Base-by-base conservation (phyloP, 768 basidiomycete genomes). In the Lentinus brumalis region DNA sequence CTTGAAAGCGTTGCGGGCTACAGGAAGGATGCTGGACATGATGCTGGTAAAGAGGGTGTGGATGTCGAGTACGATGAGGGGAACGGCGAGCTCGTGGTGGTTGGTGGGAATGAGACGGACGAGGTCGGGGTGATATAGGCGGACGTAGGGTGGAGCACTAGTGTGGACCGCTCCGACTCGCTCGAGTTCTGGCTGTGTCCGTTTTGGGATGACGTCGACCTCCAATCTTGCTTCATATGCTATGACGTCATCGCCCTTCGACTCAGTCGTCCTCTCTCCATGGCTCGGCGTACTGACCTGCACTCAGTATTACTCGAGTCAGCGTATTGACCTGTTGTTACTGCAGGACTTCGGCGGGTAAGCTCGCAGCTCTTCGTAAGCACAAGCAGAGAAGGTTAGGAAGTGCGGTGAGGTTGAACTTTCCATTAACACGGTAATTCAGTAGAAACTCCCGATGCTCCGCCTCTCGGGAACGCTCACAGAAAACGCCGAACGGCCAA, bases 11-110 rank as follows among this genome's bases (percentile, higher is more conserved):
- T 60, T 61, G 47, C 69, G 70, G 35, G 68, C 67, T 61, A 66
- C 31, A 32, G 69, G 61, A 51, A 71, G 59, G 53, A 63, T 63
- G 53, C 57, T 55, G 11, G 61, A 16, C 71, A 73, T 74, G 64
- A 46, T 26, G 21, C 21, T 66, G 63, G 57, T 50, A 35, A 44
- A 14, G 42, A 44, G 18, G 15, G 42, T 44, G 42, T 16, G 35
- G 35, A 35, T 35, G 35, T 44, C 29, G 46, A 29, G 12, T 18
- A 21, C 6, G 45, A 18, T 10, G 42, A 11, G 5, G 42, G 42
- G 42, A 5, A 44, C 18, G 46, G n/a, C 35, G 35, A 29, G 29
- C 50, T 52, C n/a, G 49, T 39, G 54, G 55, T 44, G 38, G 54
- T 31, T 57, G 38, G 45, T 42, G 50, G 7, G 21, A 18, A 26